Percentiles rank a stretch among this genome's conserved stretches.
These are phyloP conservation scores for Sungouiozyma ichnusensis DNA, from an alignment of 805 yeast species.

Conservation along the genomic window DNA sequence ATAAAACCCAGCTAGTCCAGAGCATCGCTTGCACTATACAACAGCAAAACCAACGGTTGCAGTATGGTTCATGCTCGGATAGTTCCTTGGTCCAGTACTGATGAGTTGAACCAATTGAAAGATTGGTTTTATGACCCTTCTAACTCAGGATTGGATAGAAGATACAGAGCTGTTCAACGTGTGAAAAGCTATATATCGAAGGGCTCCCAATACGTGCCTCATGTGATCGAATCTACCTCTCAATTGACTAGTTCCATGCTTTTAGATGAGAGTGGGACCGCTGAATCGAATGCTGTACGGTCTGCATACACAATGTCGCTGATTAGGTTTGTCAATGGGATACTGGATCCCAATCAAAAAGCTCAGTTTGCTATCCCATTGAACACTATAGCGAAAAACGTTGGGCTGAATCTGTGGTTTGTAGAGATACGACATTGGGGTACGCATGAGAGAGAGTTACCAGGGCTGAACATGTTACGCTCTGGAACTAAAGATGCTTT, in stretches of 20 bases:
- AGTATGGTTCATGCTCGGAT: slow-evolving; percentile 24
- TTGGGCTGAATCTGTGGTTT: slow-evolving; percentile 65
- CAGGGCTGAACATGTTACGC: slow-evolving; percentile 59
- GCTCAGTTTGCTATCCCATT: slow-evolving; percentile 70
- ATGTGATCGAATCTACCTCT: slow-evolving; percentile 59
- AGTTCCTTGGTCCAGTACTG: slow-evolving; percentile 30
- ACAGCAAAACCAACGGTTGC: background rate
- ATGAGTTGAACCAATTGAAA: slow-evolving; percentile 38
- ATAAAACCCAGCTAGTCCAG: background rate
- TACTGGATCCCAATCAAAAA: slow-evolving; percentile 78
- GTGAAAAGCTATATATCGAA: slow-evolving; percentile 46
- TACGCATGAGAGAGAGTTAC: slow-evolving; percentile 73
- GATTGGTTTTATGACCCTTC: slow-evolving; percentile 42
- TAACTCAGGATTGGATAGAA: slow-evolving; percentile 6
- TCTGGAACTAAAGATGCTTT: slow-evolving; percentile 50
- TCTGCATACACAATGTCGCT: slow-evolving; percentile 62
- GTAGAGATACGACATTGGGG: slow-evolving; percentile 87
- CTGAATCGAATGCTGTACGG: slow-evolving; percentile 31
- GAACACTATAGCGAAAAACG: slow-evolving; percentile 56
- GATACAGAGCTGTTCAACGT: slow-evolving; percentile 39
- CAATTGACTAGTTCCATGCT: slow-evolving; percentile 42
- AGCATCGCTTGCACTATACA: background rate
- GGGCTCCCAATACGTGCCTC: slow-evolving; percentile 51
- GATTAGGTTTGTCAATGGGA: slow-evolving; percentile 82
- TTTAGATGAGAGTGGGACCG: slow-evolving; percentile 28